Evolutionary conservation across 2,329 filamentous ascomycete genomes (phyloP), one percentile per base, ranked within the genome.

Genomic region (Aspergillus ochraceus): DNA sequence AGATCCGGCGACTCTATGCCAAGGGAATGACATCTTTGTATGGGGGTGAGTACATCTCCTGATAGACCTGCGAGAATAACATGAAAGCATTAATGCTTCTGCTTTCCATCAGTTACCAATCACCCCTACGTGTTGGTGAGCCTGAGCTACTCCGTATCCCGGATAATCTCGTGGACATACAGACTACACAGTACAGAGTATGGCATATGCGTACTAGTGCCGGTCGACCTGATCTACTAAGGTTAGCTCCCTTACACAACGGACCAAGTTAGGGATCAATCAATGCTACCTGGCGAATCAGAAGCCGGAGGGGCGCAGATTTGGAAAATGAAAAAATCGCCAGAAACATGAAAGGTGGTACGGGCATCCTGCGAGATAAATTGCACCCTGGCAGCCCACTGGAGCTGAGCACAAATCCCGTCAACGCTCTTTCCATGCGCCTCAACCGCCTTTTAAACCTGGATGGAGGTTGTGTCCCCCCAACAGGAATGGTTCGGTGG

Each of bases 401-500:
- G 39, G 39, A 45, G 30, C 30, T 3, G 30, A 8, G 12, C 45
- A 20, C 45, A 47, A 22, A 47, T 20, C 45, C 12, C 10, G 20
- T 12, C 45, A 47, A 24, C 45, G 22, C 17, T 47, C 17, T 47
- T 8, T 20, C 42, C 45, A 47, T 47, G 45, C 45, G 45, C 45
- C 45, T 54, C 19, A 47, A n/a, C 42, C 30, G 42, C 53, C 53
- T 47, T 55, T 49, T 49, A 55, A 55, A 55, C 53, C 45, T 39
- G 19, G 42, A 55, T 22, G n/a, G 45, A 17, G 46, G 19, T 20
- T 46, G 20, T 32, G 24, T 9, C 42, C n/a, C 14, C 46, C 14
- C 26, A 39, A 49, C 9, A 22, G 29, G 53, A 24, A 55, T 32
- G 22, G 45, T n/a, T n/a, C 11, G 19, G 22, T 19, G 45, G 53